Evolutionary conservation across 2,329 filamentous ascomycete genomes (phyloP).

Genomic region (Orbilia quercus): DNA sequence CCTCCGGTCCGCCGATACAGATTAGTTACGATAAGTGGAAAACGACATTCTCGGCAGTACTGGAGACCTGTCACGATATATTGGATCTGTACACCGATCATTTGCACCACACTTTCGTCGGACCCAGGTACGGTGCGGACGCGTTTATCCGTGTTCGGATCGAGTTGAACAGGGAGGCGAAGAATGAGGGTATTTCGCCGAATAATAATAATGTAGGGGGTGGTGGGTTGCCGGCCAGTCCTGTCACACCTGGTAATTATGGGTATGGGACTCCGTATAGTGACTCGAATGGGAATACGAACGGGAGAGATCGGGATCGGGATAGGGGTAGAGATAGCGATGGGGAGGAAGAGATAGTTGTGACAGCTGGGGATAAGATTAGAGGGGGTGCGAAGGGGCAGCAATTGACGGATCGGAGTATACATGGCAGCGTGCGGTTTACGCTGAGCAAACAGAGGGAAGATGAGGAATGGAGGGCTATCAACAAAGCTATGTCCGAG

Average conservation of each 20-base stretch:
- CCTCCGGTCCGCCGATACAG: slow-evolving; percentile 20
- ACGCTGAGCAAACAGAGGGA: slow-evolving; percentile 85
- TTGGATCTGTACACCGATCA: slow-evolving; percentile 93
- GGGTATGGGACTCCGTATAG: slow-evolving; percentile 45
- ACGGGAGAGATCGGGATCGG: slow-evolving; percentile 24
- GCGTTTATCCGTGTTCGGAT: slow-evolving; percentile 89
- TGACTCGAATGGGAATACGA: slow-evolving; percentile 47
- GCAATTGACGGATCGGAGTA: slow-evolving; percentile 62
- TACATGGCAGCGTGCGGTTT: slow-evolving; percentile 85
- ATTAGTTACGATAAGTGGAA: slow-evolving; percentile 61
- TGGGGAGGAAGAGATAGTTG: slow-evolving; percentile 39
- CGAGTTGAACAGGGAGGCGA: slow-evolving; percentile 82
- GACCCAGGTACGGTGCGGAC: slow-evolving; percentile 77
- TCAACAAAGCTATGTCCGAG: slow-evolving; percentile 62
- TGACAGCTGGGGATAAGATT: slow-evolving; percentile 47
- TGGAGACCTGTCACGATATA: slow-evolving; percentile 88
- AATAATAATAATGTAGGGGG: slow-evolving; percentile 62
- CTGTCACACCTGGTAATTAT: slow-evolving; percentile 53
- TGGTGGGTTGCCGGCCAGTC: slow-evolving; percentile 50
- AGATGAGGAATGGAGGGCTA: slow-evolving; percentile 74
- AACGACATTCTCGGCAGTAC: slow-evolving; percentile 66
- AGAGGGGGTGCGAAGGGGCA: slow-evolving; percentile 50
- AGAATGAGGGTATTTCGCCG: slow-evolving; percentile 65
- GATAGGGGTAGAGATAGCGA: slow-evolving; percentile 13
- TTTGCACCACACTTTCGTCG: slow-evolving; percentile 77